phyloP scores from a whole-genome alignment of 108 stramenopile genomes.

The Discostella pseudostelligera region DNA sequence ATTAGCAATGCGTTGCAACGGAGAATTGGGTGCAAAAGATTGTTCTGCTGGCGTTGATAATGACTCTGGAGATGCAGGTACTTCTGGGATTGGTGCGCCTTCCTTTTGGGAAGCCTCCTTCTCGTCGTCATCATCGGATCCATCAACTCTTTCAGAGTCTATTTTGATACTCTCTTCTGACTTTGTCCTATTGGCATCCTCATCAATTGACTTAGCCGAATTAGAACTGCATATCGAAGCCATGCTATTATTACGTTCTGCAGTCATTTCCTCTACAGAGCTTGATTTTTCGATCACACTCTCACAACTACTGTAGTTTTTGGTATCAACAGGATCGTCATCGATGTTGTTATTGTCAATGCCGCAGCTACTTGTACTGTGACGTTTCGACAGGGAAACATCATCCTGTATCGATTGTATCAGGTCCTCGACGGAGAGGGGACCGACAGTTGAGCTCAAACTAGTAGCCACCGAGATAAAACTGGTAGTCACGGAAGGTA shows the following conservation, averaged over 20 bases:
- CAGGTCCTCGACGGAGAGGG: slow-evolving; percentile 5
- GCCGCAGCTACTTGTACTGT: background rate
- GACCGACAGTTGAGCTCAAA: background rate
- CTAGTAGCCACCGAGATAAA: background rate
- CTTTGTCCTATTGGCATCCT: background rate
- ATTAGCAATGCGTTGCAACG: slow-evolving; percentile 2
- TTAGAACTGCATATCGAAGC: background rate
- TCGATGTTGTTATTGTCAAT: background rate
- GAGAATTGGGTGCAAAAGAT: background rate
- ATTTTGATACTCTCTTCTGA: slow-evolving; percentile 1
- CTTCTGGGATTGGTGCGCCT: background rate
- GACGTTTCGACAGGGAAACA: background rate
- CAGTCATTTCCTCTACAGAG: background rate
- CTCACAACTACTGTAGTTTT: too few relatives aligned
- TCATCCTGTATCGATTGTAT: slow-evolving; percentile 7
- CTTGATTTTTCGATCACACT: background rate
- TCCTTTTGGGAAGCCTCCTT: background rate
- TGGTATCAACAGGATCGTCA: too few relatives aligned
- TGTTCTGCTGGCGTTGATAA: background rate
- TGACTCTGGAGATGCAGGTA: background rate
- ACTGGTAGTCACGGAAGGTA: too few relatives aligned
- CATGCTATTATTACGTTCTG: background rate
- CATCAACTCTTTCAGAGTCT: slow-evolving; percentile 1
- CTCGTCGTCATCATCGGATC: background rate
- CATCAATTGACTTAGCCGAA: background rate